A percentile compares a stretch with the other conserved stretches of the same genome.
Evolutionary conservation across 2,329 filamentous ascomycete species (phyloP).

Genomic region (Fusarium xyrophilum): DNA sequence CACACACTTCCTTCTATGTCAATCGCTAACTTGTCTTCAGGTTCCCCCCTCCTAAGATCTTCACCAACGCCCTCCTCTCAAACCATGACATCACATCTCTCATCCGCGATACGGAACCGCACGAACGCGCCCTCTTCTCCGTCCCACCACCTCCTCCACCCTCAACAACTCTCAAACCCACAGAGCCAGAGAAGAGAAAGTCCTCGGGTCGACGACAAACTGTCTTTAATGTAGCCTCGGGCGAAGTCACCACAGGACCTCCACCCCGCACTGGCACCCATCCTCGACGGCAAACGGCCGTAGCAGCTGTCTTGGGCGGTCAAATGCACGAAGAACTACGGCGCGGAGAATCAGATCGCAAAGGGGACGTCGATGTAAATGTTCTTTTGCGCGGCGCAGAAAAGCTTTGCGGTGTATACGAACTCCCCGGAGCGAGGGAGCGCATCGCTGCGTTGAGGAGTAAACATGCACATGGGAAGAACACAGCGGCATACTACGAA

Average conservation of each 20-base stretch:
- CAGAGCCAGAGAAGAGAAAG: conserved; percentile 49
- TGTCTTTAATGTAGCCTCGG: conserved; percentile 70
- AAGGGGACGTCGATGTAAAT: conserved; percentile 84
- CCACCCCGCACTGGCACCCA: conserved; percentile 56
- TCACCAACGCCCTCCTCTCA: conserved; percentile 89
- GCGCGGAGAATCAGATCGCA: conserved; percentile 56
- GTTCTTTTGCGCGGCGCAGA: conserved; percentile 85
- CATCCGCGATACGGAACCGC: conserved; percentile 92
- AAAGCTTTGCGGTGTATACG: conserved; percentile 88
- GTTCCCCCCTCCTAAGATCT: conserved; percentile 90
- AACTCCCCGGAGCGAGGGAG: conserved; percentile 78
- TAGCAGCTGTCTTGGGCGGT: conserved; percentile 85
- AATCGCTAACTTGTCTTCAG: conserved; percentile 52
- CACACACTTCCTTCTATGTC: not conserved
- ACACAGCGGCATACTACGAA: conserved; percentile 83
- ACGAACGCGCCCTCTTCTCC: conserved; percentile 94
- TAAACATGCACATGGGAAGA: conserved; percentile 72
- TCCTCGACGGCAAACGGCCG: conserved; percentile 78
- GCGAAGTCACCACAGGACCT: conserved; percentile 65
- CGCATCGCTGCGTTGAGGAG: conserved; percentile 75
- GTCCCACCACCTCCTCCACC: conserved; percentile 74
- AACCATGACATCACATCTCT: conserved; percentile 91
- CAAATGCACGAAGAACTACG: conserved; percentile 84
- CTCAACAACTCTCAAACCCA: conserved; percentile 45
- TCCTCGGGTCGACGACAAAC: conserved; percentile 62